These are phyloP conservation scores for Lotus japonicus DNA, from an alignment of 306 rosid species.

Conservation along the genomic window DNA sequence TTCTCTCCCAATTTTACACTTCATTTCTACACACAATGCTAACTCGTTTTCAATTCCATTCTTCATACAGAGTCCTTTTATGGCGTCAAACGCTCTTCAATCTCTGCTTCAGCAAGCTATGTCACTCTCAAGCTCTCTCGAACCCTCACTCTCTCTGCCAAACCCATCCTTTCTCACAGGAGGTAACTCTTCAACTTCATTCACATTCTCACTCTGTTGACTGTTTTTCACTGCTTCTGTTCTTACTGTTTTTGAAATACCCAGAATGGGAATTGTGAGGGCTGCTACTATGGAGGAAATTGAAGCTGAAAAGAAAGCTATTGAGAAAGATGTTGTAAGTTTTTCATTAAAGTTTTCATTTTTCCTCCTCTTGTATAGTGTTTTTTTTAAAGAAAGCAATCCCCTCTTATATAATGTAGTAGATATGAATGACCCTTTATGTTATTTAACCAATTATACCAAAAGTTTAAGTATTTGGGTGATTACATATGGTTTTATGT, in stretches of 20 bases:
- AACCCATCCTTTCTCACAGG: slow-evolving; percentile 21
- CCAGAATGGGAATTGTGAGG: slow-evolving; percentile 47
- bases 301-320: slow-evolving; percentile 76
- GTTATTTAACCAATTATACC: not conserved
- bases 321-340: slow-evolving; percentile 80
- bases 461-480: no score
- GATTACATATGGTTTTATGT: no score
- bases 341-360: not conserved
- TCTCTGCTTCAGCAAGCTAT: slow-evolving; percentile 46
- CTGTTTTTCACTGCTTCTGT: not conserved
- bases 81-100: slow-evolving; percentile 45
- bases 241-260: not conserved
- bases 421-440: not conserved
- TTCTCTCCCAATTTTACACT: not conserved
- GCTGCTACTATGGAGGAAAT: slow-evolving; percentile 96
- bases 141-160: slow-evolving; percentile 28
- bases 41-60: not conserved
- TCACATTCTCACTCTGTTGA: not conserved
- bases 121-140: slow-evolving; percentile 31
- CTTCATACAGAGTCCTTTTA: slow-evolving; percentile 30
- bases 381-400: no score
- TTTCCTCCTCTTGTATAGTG: no score
- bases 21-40: not conserved
- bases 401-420: not conserved
- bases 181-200: slow-evolving; percentile 30